Evolutionary conservation across 768 basidiomycete genomes (phyloP).

Genomic region (Hericium coralloides): DNA sequence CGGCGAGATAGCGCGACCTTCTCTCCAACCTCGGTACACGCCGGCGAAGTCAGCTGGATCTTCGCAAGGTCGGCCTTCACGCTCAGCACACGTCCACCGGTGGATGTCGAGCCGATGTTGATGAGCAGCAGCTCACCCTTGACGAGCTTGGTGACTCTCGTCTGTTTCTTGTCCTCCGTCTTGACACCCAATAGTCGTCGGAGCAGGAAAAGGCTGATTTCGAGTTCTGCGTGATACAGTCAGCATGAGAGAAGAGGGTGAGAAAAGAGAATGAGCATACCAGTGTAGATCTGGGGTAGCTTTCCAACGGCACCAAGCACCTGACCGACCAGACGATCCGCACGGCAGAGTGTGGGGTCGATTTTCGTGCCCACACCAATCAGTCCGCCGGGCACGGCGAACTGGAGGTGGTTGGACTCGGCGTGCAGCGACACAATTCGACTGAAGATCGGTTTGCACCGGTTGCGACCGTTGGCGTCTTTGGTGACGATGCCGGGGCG

Average conservation of each 20-base stretch:
- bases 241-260: background rate
- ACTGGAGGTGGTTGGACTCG: constrained; percentile 88
- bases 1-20: constrained; percentile 93
- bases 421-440: constrained; percentile 87
- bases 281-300: constrained; percentile 87
- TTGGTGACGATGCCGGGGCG: constrained; percentile 96
- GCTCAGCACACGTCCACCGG: constrained; percentile 88
- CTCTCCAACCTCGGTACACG: constrained; percentile 94
- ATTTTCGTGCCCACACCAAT: constrained; percentile 98
- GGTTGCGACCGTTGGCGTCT: constrained; percentile 80
- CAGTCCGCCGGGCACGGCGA: constrained; percentile 94
- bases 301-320: constrained; percentile 93
- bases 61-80: constrained; percentile 94
- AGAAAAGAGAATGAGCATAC: constrained; percentile 27
- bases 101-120: constrained; percentile 97
- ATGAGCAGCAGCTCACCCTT: constrained; percentile 92
- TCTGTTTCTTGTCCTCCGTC: constrained; percentile 98
- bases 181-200: constrained; percentile 96
- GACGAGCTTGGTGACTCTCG: constrained; percentile 85
- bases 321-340: constrained; percentile 94
- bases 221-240: constrained; percentile 49
- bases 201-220: constrained; percentile 90
- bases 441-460: constrained; percentile 91
- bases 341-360: constrained; percentile 93
- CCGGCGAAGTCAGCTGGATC: constrained; percentile 88